These are phyloP conservation scores for Laetiporus sulphureus DNA, from an alignment of 1,284 basidiomycete species.

Conservation along the genomic window DNA sequence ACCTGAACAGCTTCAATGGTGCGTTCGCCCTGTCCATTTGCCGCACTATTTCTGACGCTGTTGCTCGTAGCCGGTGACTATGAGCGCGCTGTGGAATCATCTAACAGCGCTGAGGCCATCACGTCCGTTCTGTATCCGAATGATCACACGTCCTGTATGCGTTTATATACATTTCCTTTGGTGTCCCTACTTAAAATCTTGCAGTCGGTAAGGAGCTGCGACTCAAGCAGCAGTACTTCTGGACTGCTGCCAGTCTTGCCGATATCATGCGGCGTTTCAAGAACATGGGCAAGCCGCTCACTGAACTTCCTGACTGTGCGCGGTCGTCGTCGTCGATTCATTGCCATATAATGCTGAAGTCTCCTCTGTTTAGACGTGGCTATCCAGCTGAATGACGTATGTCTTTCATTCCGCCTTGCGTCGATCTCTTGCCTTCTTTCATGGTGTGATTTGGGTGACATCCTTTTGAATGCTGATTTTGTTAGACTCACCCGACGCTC, in stretches of 20 bases:
- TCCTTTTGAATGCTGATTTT: too few species aligned
- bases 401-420: constrained; percentile 14
- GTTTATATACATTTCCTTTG: constrained; percentile 12
- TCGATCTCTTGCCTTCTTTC: too few species aligned
- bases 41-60: background rate
- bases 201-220: constrained; percentile 85
- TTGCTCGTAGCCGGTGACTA: constrained; percentile 75
- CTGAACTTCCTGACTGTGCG: constrained; percentile 76
- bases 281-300: constrained; percentile 69
- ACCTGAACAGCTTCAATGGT: constrained; percentile 90
- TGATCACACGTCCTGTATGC: constrained; percentile 65
- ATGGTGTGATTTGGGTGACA: too few species aligned
- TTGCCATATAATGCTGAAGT: background rate
- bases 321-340: background rate
- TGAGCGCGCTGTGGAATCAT: constrained; percentile 77
- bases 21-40: constrained; percentile 3
- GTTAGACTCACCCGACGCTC: constrained; percentile 85
- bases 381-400: constrained; percentile 84
- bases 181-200: constrained; percentile 1
- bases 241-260: constrained; percentile 79
- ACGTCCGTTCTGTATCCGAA: constrained; percentile 87
- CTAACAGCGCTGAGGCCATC: constrained; percentile 85
- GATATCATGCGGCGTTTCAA: constrained; percentile 85
- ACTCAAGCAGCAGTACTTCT: constrained; percentile 93
- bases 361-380: constrained; percentile 58